Conservation (phyloP, 108 stramenopile species). For the Cyclotella cryptica region DNA sequence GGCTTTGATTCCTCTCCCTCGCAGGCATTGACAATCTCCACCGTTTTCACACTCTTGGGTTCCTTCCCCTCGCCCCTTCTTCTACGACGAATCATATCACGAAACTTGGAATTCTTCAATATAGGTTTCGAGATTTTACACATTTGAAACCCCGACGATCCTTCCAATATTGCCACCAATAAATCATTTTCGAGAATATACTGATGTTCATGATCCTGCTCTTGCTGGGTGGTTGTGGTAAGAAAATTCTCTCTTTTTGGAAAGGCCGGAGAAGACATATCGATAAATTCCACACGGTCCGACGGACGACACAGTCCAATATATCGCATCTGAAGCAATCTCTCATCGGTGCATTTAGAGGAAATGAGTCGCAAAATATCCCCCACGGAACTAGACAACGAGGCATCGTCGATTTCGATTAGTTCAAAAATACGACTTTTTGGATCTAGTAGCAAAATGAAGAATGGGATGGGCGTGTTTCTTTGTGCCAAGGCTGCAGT, state of each 20-base stretch:
- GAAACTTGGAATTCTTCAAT: constrained; percentile 47
- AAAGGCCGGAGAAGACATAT: constrained; percentile 27
- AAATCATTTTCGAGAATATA: constrained; percentile 44
- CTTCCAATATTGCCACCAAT: constrained; percentile 48
- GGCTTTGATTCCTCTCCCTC: neutral
- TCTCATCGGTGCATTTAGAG: constrained; percentile 33
- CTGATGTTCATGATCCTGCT: neutral
- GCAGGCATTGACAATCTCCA: neutral
- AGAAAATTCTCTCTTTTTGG: neutral
- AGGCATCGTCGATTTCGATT: constrained; percentile 33
- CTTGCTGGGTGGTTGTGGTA: neutral
- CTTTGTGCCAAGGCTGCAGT: neutral
- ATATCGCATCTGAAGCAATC: constrained; percentile 32
- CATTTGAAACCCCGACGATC: constrained; percentile 41
- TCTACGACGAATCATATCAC: constrained; percentile 46
- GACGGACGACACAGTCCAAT: constrained; percentile 38
- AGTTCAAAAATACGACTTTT: constrained; percentile 49
- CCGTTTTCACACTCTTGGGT: neutral
- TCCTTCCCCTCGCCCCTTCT: neutral
- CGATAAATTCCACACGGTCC: constrained; percentile 42
- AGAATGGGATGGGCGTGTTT: constrained; percentile 26
- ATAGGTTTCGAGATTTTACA: constrained; percentile 52
- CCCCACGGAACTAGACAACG: constrained; percentile 21
- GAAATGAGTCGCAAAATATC: constrained; percentile 33
- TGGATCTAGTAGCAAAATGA: constrained; percentile 44